Conservation (phyloP, 352 stramenopile species). For the Globisporangium paroecandrum region DNA sequence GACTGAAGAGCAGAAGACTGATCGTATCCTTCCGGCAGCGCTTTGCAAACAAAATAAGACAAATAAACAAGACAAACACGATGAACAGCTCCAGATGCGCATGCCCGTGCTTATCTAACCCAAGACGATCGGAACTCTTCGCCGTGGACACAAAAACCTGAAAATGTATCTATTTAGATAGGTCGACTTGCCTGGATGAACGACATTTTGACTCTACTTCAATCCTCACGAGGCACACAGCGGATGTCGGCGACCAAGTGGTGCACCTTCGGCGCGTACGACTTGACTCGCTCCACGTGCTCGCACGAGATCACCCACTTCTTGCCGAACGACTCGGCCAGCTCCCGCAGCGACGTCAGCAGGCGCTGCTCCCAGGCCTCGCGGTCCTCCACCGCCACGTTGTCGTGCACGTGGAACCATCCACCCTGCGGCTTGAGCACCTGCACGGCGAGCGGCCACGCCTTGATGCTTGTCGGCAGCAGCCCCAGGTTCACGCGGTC, state of each 20-base stretch:
- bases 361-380: constrained; percentile 75
- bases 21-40: neutral
- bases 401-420: constrained; percentile 96
- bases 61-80: neutral
- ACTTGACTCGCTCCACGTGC: constrained; percentile 91
- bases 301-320: constrained; percentile 73
- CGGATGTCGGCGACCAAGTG: constrained; percentile 87
- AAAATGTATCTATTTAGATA: neutral
- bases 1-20: neutral
- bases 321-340: constrained; percentile 50
- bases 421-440: constrained; percentile 87
- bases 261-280: constrained; percentile 88
- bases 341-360: constrained; percentile 36
- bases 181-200: neutral
- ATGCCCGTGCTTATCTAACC: neutral
- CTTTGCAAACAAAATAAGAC: neutral
- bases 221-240: constrained; percentile 24
- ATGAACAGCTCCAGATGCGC: neutral
- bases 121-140: neutral
- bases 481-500: constrained; percentile 95
- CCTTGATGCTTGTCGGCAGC: constrained; percentile 92
- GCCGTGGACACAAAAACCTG: neutral
- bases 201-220: neutral
- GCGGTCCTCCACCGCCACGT: constrained; percentile 86
- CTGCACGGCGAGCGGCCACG: constrained; percentile 90